Evolutionary conservation across 306 rosid genomes (phyloP), one percentile per base, ranked within the genome.

Genomic region (Vigna mungo): DNA sequence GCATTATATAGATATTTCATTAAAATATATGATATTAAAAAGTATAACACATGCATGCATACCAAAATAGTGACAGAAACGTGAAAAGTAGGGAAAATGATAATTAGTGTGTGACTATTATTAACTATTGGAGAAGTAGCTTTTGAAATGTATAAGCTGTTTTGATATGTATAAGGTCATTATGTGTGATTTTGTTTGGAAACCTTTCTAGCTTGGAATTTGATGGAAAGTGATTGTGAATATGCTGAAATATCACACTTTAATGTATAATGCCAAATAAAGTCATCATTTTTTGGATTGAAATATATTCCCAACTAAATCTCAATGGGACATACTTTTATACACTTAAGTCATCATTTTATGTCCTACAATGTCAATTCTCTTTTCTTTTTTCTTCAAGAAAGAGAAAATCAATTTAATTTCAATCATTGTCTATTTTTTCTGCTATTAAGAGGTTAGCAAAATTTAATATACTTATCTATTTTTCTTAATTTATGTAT

Each of bases 181-280:
- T n/a, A n/a, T n/a, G n/a, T n/a, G n/a, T 69, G 80, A 79, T 77
- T 84, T 87, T 80, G 92, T 78, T 78, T 84, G 80, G 91, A 86
- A 89, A 72, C 87, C 93, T 91, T 89, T 89, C 83, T 59, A 80
- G 86, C 87, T 83, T 83, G 90, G 94, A 77, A 86, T 78, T 84
- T 84, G 87, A 86, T 88, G 81, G 89, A 87, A 91, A 89, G 86
- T 83, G 91, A 85, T 87, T 58, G 89, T 80, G 74, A 78, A 83
- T 32, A 67, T 23, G 66, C 66, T 30, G 18, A 30, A 59, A 27
- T 25, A 51, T 81, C 47, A 36, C 60, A 71, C 73, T 80, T 85
- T 68, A 63, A 70, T 46, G 84, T 80, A 58, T 60, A 71, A 69
- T 61, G 76, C 71, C 80, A 82, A 81, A 73, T 82, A 87, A 85